Conservation (phyloP, 139 green algal genomes). For the Chlorella sp. region DNA sequence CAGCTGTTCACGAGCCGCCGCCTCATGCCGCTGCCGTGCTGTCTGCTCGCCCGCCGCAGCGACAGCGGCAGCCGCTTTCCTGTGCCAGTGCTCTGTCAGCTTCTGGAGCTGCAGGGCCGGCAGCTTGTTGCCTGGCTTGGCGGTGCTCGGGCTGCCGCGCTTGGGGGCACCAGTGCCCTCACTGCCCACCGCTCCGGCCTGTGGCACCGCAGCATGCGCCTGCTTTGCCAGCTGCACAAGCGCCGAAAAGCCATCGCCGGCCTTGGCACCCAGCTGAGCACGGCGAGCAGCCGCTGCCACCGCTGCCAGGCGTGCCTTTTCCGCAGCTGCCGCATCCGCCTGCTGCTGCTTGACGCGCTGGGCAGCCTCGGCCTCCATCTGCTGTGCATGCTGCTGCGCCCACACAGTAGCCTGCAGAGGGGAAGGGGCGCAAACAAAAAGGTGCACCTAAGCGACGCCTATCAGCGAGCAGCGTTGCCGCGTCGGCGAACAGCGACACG, state of each 20-base stretch:
- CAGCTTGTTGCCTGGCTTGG: background rate
- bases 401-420: background rate
- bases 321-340: background rate
- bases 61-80: background rate
- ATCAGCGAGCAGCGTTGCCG: too few species aligned
- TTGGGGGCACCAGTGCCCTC: too few species aligned
- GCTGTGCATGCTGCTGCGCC: slow-evolving; percentile 2
- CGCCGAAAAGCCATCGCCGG: background rate
- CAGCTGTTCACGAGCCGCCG: background rate
- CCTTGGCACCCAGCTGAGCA: background rate
- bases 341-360: background rate
- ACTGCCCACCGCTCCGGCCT: background rate
- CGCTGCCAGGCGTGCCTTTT: background rate
- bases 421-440: background rate
- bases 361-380: background rate
- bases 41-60: background rate
- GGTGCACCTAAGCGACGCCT: too few species aligned
- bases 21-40: background rate
- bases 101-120: background rate
- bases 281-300: background rate
- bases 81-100: background rate
- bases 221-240: background rate
- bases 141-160: too few species aligned
- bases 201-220: background rate
- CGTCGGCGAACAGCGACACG: too few species aligned